Percentiles rank a stretch among this genome's conserved stretches.
Evolutionary conservation across 139 green algal genomes (phyloP).

Genomic region (Chlorella sp.): DNA sequence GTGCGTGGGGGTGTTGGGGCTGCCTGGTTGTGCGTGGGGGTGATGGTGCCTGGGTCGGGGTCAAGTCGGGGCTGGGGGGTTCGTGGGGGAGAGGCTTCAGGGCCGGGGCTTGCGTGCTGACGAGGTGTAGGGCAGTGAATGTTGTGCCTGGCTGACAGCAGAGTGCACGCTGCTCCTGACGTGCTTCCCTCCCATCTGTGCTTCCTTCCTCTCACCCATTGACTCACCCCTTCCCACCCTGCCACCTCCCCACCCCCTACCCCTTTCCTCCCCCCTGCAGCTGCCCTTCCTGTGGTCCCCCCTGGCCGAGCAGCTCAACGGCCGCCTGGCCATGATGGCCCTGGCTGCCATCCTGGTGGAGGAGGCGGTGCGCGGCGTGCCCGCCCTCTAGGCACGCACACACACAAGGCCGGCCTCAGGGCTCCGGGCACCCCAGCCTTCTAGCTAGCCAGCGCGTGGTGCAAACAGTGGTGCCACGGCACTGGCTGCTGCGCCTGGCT

Average conservation of each 20-base stretch:
- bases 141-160: neutral
- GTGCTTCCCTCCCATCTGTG: neutral
- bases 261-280: neutral
- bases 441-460: too few species aligned
- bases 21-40: too few species aligned
- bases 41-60: too few species aligned
- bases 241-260: neutral
- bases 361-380: constrained; percentile 23
- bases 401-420: neutral
- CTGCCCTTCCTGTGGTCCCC: constrained; percentile 38
- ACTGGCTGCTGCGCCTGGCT: too few species aligned
- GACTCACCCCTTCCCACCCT: too few species aligned
- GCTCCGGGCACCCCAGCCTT: too few species aligned
- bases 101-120: neutral
- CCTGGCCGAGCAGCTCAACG: constrained; percentile 33
- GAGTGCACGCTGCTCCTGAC: too few species aligned
- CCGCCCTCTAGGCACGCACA: neutral
- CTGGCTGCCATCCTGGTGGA: constrained; percentile 19
- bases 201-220: neutral
- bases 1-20: too few species aligned
- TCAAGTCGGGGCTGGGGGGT: too few species aligned
- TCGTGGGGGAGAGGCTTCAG: too few species aligned
- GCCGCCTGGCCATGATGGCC: constrained; percentile 34
- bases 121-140: neutral
- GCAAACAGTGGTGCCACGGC: too few species aligned